Evolutionary conservation across 345 rosid genomes (phyloP).

Genomic region (Schrenkiella parvula): DNA sequence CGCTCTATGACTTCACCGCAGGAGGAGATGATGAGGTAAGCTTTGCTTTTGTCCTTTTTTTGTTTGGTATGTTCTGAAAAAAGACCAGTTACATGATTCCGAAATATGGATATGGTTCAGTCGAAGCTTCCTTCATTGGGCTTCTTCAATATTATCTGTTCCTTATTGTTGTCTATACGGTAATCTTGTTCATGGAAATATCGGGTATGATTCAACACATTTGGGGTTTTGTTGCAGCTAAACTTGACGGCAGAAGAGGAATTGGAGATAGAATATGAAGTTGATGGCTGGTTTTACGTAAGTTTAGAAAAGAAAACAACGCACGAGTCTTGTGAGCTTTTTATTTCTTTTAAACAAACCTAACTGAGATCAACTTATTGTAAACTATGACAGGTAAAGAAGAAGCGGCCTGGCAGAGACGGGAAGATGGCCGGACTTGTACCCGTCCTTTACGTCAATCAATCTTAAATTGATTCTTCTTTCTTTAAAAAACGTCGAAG

Average conservation of each 20-base stretch:
- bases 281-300: constrained; percentile 98
- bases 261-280: constrained; percentile 92
- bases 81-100: background rate
- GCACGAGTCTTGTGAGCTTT: background rate
- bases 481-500: background rate
- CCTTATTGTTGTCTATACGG: background rate
- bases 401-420: constrained; percentile 95
- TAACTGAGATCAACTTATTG: background rate
- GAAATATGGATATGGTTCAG: background rate
- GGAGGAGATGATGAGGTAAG: constrained; percentile 99
- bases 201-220: background rate
- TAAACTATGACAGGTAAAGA: constrained; percentile 71
- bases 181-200: background rate
- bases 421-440: constrained; percentile 98
- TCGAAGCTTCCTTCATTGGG: background rate
- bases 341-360: background rate
- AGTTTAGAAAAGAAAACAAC: constrained; percentile 35
- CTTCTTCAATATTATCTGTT: background rate
- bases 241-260: constrained; percentile 92
- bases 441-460: constrained; percentile 91
- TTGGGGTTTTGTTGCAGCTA: constrained; percentile 55
- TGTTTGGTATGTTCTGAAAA: background rate
- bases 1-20: constrained; percentile 93
- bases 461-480: constrained; percentile 30
- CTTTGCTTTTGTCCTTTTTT: background rate